Base-by-base conservation (phyloP, 2,329 filamentous ascomycete species). In the Beauveria rudraprayagi region DNA sequence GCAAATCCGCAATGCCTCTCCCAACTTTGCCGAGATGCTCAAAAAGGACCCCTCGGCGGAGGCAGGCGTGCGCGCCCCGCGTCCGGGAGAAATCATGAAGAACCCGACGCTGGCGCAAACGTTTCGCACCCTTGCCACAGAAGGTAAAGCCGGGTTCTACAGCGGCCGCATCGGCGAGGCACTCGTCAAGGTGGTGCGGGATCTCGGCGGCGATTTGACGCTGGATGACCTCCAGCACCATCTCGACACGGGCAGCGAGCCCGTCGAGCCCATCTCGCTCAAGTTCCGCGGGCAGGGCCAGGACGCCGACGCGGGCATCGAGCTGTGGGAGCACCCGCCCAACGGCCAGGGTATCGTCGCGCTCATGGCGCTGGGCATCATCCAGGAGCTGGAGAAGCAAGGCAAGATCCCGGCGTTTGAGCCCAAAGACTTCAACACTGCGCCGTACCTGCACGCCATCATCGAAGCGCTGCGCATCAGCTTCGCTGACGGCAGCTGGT, bases 261-360 rank as follows among this genome's bases (percentile, higher is more conserved):
- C 87, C n/a, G 88, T 92, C 0, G 86, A 93, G 28, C 85, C 94
- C 17, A 94, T 97, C 66, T 92, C 89, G 0, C 80, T 97, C 55
- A 85, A 87, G 63, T 93, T 92, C 73, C 81, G 78, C 0, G 88
- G 89, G 9, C 88, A 91, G 67, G 77, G 77, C 3, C 72, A 73
- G 9, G 58, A 55, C 10, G 28, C 51, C 16, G 50, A 54, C 16
- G 58, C 51, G 7, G 73, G 86, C 10, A 82, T 97, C 47, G 87
- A 96, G 70, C 78, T 99, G 0, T 97, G 93, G 93, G 94, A 99
- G 70, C 93, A 97, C 71, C 92, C 93, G 41, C 94, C 94, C 9
- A 97, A 97, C 68, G 92, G 94, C 0, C 94, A 97, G 75, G 94
- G 94, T 1, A 92, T 97, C 65, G 90, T 97, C 2, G 94, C 94